Conservation (phyloP, 225 moss, liverwort and hornwort species). For the Antitrichia curtipendula region DNA sequence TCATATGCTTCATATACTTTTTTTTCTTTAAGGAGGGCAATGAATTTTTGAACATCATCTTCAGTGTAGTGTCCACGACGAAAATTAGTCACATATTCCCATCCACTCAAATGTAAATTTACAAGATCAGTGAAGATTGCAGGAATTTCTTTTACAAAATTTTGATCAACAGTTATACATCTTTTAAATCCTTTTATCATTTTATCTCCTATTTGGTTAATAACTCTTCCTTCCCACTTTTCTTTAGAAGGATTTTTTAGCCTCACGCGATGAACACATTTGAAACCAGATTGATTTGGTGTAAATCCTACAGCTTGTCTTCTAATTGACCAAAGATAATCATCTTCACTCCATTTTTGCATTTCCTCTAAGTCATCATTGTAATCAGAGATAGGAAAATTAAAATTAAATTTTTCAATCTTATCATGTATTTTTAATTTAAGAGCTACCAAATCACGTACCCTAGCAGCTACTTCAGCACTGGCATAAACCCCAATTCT, state of each 20-base stretch:
- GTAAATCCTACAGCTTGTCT: background rate
- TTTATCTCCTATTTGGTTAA: rapidly evolving
- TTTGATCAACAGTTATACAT: background rate
- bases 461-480: background rate
- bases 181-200: background rate
- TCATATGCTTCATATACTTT: background rate
- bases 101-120: background rate
- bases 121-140: background rate
- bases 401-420: background rate
- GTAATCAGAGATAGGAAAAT: background rate
- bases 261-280: background rate
- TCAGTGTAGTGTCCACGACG: background rate
- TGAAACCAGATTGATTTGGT: background rate
- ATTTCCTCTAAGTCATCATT: background rate
- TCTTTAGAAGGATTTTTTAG: too few species aligned
- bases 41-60: background rate
- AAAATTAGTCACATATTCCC: background rate
- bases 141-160: background rate
- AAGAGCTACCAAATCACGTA: background rate
- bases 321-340: background rate
- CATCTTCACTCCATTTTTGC: background rate
- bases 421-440: background rate
- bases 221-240: background rate
- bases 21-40: background rate
- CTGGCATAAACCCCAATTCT: background rate